phyloP scores from a whole-genome alignment of 495 filamentous ascomycete genomes.

The Tuber calosporum region DNA sequence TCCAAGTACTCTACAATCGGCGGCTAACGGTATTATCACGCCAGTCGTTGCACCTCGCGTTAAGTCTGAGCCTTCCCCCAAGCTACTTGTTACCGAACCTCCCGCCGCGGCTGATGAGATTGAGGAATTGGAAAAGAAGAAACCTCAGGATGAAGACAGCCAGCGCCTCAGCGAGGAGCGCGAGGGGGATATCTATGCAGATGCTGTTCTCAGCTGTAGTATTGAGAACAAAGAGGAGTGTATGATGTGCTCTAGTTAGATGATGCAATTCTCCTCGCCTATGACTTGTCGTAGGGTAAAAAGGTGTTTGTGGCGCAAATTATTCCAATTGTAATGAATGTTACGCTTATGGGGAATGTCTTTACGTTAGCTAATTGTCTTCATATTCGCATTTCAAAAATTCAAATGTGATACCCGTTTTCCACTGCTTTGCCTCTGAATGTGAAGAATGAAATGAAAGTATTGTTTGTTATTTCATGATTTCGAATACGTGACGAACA shows the following conservation, averaged over 20 bases:
- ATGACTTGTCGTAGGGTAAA: background rate
- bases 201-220: constrained; percentile 81
- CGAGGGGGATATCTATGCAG: constrained; percentile 86
- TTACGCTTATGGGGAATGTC: background rate
- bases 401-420: constrained; percentile 1
- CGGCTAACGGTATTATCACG: constrained; percentile 55
- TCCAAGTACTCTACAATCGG: constrained; percentile 5
- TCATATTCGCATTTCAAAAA: background rate
- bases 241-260: constrained; percentile 64
- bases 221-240: constrained; percentile 71
- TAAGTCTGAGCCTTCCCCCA: constrained; percentile 63
- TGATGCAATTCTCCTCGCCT: background rate
- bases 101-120: constrained; percentile 45
- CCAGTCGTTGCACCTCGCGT: constrained; percentile 47
- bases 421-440: background rate
- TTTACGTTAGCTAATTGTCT: background rate
- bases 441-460: background rate
- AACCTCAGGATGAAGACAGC: constrained; percentile 58
- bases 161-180: constrained; percentile 59
- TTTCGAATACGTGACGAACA: background rate
- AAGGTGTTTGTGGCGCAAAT: constrained; percentile 2
- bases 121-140: constrained; percentile 44
- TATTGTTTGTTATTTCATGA: background rate
- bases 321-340: background rate
- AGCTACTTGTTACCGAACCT: constrained; percentile 65